Conservation (phyloP, 2,329 filamentous ascomycete species). For the Colletotrichum sansevieriae region DNA sequence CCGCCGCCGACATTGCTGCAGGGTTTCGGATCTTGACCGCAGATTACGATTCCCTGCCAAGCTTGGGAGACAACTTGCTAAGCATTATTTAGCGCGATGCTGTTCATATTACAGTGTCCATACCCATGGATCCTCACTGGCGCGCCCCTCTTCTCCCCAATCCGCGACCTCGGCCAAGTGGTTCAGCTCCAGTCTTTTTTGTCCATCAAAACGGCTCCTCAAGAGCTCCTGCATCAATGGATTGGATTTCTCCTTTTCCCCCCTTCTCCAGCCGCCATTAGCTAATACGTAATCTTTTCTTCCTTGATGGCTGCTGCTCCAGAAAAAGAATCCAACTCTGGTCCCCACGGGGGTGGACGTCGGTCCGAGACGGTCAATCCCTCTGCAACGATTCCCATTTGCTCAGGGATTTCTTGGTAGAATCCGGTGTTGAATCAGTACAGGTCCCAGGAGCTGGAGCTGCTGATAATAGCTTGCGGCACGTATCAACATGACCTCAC, state of each 20-base stretch:
- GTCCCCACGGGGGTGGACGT: conserved; percentile 30
- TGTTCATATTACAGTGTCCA: conserved; percentile 23
- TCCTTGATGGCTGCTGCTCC: background rate
- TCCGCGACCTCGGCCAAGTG: background rate
- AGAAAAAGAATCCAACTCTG: conserved; percentile 10
- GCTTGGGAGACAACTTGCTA: conserved; percentile 2
- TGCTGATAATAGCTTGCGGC: conserved; percentile 22
- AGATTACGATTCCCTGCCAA: conserved; percentile 24
- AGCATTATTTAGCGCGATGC: conserved; percentile 20
- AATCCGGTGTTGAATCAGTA: conserved; percentile 33
- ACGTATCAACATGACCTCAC: conserved; percentile 28
- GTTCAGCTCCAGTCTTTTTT: conserved; percentile 11
- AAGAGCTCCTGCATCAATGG: background rate
- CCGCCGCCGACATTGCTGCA: background rate
- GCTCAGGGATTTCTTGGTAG: conserved; percentile 27
- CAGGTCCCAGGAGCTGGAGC: conserved; percentile 11
- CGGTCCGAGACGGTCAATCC: background rate
- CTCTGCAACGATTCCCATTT: conserved; percentile 23
- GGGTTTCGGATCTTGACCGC: conserved; percentile 28
- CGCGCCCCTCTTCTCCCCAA: conserved; percentile 8
- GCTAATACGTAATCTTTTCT: conserved; percentile 7
- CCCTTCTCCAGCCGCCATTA: conserved; percentile 17
- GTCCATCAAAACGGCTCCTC: background rate
- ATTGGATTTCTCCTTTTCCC: background rate
- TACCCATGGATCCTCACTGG: conserved; percentile 29